Percentiles rank a stretch among this genome's conserved stretches.
Evolutionary conservation across 2,329 filamentous ascomycete genomes (phyloP).

Genomic region (Penicillium sp.): DNA sequence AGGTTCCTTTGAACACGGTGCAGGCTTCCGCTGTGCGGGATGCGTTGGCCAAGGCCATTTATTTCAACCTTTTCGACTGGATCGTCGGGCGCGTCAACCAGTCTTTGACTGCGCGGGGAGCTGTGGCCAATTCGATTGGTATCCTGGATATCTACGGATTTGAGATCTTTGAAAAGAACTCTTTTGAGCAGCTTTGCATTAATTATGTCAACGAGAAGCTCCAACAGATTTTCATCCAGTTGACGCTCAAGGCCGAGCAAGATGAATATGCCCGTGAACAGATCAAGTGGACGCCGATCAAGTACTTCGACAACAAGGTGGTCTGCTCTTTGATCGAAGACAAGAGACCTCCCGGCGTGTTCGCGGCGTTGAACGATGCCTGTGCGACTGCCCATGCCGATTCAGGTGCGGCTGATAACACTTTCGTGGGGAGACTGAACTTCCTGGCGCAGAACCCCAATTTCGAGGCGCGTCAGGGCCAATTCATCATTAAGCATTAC

Average conservation of each 20-base stretch:
- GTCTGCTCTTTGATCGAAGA: conserved; percentile 97
- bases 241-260: conserved; percentile 93
- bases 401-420: conserved; percentile 86
- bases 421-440: conserved; percentile 89
- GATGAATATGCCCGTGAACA: conserved; percentile 94
- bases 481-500: conserved; percentile 98
- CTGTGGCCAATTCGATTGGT: conserved; percentile 77
- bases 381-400: conserved; percentile 98
- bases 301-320: conserved; percentile 99
- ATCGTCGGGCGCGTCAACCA: conserved; percentile 89
- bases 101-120: conserved; percentile 72
- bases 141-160: conserved; percentile 99
- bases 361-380: conserved; percentile 93
- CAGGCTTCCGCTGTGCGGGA: conserved; percentile 85
- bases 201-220: conserved; percentile 99
- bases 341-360: conserved; percentile 80
- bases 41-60: conserved; percentile 89
- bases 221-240: conserved; percentile 97
- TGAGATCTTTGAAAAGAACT: conserved; percentile 98
- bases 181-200: conserved; percentile 97
- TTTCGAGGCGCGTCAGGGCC: conserved; percentile 84
- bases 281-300: conserved; percentile 98
- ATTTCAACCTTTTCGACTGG: conserved; percentile 97
- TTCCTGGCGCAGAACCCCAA: conserved; percentile 82
- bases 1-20: conserved; percentile 74